phyloP scores from a whole-genome alignment of 2,329 filamentous ascomycete species.

The Ilyonectria sp. region DNA sequence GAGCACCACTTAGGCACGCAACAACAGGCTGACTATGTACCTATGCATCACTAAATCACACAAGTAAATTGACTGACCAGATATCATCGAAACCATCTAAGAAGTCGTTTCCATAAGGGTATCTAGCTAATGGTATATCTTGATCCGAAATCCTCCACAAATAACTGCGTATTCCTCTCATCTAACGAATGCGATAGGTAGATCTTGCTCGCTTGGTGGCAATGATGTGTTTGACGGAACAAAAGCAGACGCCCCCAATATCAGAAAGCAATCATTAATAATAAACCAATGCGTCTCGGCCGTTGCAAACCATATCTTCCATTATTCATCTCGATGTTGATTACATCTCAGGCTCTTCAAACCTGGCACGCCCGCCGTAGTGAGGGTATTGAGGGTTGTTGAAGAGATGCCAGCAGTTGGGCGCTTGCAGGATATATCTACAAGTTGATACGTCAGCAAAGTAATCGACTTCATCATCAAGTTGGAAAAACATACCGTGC shows the following conservation, averaged over 20 bases:
- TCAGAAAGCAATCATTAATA: constrained; percentile 8
- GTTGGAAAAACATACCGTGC: constrained; percentile 75
- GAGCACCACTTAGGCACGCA: not conserved
- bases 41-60: not conserved
- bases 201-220: constrained; percentile 1
- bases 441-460: constrained; percentile 21
- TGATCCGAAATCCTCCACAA: not conserved
- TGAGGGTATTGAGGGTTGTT: constrained; percentile 58
- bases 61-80: not conserved
- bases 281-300: constrained; percentile 2
- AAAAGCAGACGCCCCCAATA: constrained; percentile 12
- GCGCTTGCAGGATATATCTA: constrained; percentile 81
- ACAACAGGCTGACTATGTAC: no score
- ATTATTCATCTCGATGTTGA: not conserved
- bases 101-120: constrained; percentile 30
- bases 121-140: constrained; percentile 34
- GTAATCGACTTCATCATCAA: not conserved
- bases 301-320: not conserved
- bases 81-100: not conserved
- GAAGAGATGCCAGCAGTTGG: constrained; percentile 84
- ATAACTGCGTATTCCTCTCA: not conserved
- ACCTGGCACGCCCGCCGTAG: constrained; percentile 55
- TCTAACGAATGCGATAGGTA: constrained; percentile 1
- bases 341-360: constrained; percentile 56
- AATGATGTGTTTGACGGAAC: not conserved